phyloP scores from a whole-genome alignment of 495 filamentous ascomycete genomes.

The Aspergillus heteromorphus region DNA sequence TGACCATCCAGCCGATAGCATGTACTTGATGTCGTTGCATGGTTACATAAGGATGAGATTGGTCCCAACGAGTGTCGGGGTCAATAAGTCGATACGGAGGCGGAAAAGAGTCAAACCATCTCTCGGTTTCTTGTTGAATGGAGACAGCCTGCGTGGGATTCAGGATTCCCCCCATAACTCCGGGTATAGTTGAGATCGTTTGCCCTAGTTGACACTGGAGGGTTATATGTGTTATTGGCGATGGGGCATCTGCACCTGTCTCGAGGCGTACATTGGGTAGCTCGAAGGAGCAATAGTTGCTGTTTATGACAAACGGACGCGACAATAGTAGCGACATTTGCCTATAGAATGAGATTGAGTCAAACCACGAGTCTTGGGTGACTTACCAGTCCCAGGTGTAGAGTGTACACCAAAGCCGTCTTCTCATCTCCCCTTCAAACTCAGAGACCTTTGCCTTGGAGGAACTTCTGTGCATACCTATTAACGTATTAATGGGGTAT shows the following conservation, averaged over 20 bases:
- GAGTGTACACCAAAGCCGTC: conserved; percentile 34
- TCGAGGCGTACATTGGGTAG: conserved; percentile 23
- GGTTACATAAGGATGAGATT: conserved; percentile 32
- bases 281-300: conserved; percentile 15
- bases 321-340: conserved; percentile 28
- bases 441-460: conserved; percentile 33
- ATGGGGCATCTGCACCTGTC: conserved; percentile 10
- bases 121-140: conserved; percentile 27
- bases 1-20: conserved; percentile 41
- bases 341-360: conserved; percentile 11
- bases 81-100: conserved; percentile 30
- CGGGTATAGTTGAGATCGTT: conserved; percentile 13
- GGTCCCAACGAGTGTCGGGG: conserved; percentile 44
- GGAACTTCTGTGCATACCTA: conserved; percentile 44
- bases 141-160: conserved; percentile 11
- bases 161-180: conserved; percentile 4
- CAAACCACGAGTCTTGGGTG: not conserved
- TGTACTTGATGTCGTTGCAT: conserved; percentile 47
- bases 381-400: conserved; percentile 35
- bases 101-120: conserved; percentile 39
- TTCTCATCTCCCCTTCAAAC: conserved; percentile 34
- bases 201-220: conserved; percentile 21
- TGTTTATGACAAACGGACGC: conserved; percentile 25
- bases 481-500: not conserved
- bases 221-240: conserved; percentile 21